Percentiles rank a stretch among this genome's conserved stretches.
Conservation (phyloP, 2,329 filamentous ascomycete genomes). For the Aspergillaceae sp. region DNA sequence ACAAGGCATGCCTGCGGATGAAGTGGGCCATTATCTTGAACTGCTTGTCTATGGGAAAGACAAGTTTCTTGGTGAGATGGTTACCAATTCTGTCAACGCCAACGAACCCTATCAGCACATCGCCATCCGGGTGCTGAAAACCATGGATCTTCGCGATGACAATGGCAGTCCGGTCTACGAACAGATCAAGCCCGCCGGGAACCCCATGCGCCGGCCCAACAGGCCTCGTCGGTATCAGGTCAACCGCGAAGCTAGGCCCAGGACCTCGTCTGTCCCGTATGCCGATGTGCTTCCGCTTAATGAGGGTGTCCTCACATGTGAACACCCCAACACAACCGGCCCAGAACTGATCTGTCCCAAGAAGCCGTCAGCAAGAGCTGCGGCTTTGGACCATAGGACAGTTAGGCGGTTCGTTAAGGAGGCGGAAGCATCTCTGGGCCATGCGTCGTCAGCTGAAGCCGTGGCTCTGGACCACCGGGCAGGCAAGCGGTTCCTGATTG, state of each 20-base stretch:
- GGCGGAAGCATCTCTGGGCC: too few relatives aligned
- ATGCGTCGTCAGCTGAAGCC: too few relatives aligned
- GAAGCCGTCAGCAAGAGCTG: too few relatives aligned
- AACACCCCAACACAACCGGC: background rate
- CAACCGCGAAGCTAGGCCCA: background rate
- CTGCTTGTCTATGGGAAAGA: slow-evolving; percentile 6
- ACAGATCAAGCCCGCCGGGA: background rate
- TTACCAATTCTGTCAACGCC: slow-evolving; percentile 8
- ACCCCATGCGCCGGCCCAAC: background rate
- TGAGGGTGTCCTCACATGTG: background rate
- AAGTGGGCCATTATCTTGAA: slow-evolving; percentile 9
- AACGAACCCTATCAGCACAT: slow-evolving; percentile 7
- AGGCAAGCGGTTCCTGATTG: too few relatives aligned
- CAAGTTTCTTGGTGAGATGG: slow-evolving; percentile 2
- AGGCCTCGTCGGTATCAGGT: background rate
- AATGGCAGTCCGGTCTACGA: background rate
- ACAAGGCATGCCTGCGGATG: slow-evolving; percentile 3
- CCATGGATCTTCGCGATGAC: slow-evolving; percentile 5
- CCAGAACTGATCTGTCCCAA: background rate
- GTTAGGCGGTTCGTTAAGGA: too few relatives aligned
- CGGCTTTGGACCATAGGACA: too few relatives aligned
- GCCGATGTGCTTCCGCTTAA: too few relatives aligned
- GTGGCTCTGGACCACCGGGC: too few relatives aligned
- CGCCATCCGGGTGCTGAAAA: slow-evolving; percentile 4
- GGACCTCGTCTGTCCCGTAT: too few relatives aligned